Evolutionary conservation across 352 stramenopile species (phyloP).

Genomic region (Phytophthora sojae): DNA sequence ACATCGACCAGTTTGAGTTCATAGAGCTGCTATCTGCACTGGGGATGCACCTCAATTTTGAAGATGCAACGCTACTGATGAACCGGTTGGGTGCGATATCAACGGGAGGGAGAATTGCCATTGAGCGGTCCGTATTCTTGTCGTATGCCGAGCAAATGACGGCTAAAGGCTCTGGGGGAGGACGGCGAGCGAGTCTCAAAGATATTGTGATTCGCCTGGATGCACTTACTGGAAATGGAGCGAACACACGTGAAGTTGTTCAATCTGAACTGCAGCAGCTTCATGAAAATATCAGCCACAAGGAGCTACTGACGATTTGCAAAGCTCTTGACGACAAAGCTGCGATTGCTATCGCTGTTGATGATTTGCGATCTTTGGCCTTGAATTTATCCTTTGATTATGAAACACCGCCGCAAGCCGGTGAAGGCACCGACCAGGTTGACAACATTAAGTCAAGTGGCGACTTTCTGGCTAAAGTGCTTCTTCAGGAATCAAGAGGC

Average conservation of each 20-base stretch:
- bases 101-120: constrained; percentile 9
- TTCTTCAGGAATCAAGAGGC: constrained; percentile 26
- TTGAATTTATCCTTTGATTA: constrained; percentile 58
- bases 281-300: constrained; percentile 50
- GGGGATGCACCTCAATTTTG: constrained; percentile 49
- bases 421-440: constrained; percentile 1
- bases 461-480: constrained; percentile 44
- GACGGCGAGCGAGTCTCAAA: constrained; percentile 1
- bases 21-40: constrained; percentile 42
- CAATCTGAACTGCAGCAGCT: constrained; percentile 54
- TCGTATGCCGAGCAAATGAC: constrained; percentile 28
- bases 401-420: not conserved
- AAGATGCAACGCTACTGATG: constrained; percentile 59
- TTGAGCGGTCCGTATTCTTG: constrained; percentile 30
- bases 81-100: constrained; percentile 41
- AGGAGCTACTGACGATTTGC: constrained; percentile 35
- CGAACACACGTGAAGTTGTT: constrained; percentile 31
- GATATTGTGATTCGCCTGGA: constrained; percentile 39
- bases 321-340: constrained; percentile 37
- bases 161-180: not conserved
- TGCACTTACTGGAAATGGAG: not conserved
- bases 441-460: constrained; percentile 25
- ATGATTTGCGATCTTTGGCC: constrained; percentile 48
- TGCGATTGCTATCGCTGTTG: constrained; percentile 33
- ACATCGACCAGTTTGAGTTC: constrained; percentile 71